Evolutionary conservation across 345 rosid genomes (phyloP), one percentile per base, ranked within the genome.

Genomic region (Trapa bicornis): DNA sequence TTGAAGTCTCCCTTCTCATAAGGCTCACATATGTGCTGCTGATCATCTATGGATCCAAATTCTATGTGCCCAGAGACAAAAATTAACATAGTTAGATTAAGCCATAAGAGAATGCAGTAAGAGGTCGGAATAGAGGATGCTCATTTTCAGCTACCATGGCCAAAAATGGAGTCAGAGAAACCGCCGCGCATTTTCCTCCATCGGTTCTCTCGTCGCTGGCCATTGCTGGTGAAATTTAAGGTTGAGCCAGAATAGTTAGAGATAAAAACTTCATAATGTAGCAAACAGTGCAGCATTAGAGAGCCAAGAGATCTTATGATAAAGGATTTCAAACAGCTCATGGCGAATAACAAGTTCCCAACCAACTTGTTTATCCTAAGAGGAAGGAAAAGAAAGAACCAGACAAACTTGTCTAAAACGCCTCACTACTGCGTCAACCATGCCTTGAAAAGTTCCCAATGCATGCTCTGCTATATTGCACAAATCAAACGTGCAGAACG

Each of bases 121-220:
- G 15, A 11, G 38, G 15, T n/a, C 11, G 5, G 14, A 35, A 35
- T 15, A 33, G 11, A 35, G 32, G 38, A 9, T 32, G 37, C 32
- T 58, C 37, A 58, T 3, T 58, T 12, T 32, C 35, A 13, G 4
- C 65, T 81, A 87, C 93, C 89, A 50, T 74, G 73, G 70, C 79
- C 65, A 45, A 82, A 74, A 66, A 78, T 72, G 22, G 85, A 78
- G 64, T 75, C 83, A 35, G 89, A 78, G 68, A 75, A 82, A 52
- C 88, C 84, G 0, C 78, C 78, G 72, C 82, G 79, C 65, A 66
- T 48, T 74, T 75, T 70, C 70, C 82, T 67, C 38, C 73, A 75
- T 58, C 75, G 72, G 42, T 73, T 70, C 65, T 80, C 78, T 17
- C 36, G 58, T 11, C 7, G 3, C 50, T 33, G n/a, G 13, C 67